Evolutionary conservation across 1,139 yeast genomes (phyloP), one percentile per base, ranked within the genome.

Genomic region (Suhomyces ambrosiae): DNA sequence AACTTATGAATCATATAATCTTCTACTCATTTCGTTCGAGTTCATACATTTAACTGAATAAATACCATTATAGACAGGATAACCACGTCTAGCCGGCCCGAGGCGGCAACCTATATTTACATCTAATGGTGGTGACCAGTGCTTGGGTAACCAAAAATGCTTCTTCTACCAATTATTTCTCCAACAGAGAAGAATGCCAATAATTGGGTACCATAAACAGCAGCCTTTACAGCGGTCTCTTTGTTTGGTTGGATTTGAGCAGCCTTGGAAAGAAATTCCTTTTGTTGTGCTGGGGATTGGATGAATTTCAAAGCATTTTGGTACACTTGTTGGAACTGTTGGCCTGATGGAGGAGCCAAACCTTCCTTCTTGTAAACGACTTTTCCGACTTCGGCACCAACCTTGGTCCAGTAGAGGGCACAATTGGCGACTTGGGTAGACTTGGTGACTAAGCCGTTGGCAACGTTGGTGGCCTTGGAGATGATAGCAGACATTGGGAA

Each of bases 121-220:
- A n/a, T n/a, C n/a, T 44, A 46, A 37, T 64, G 70, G 47, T 57
- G 60, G 41, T 48, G 56, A 35, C 64, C 71, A 44, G 61, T 66
- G 13, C 72, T 54, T 58, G 87, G 86, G 77, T 89, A 89, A 52
- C 96, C 96, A 58, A 87, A 83, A 46, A 89, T 56, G 60, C 84
- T 74, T 77, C 98, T 86, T 79, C 98, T 89, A 59, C 99, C 99
- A 59, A 92, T 78, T 53, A 90, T 82, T 76, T 92, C 98, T 61
- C 99, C 99, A 36, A 92, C 74, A 21, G 97, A 82, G 69, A 89
- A 92, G 65, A 89, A 79, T 47, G 97, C 99, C 51, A 87, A 74
- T 46, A 92, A 71, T 68, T 92, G 98, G 52, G 89, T 71, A 52
- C 83, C 82, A 64, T 80, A 82, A 38, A 90, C 82, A 53, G 85